phyloP scores from a whole-genome alignment of 768 basidiomycete species.

The Tricholoma sp. region DNA sequence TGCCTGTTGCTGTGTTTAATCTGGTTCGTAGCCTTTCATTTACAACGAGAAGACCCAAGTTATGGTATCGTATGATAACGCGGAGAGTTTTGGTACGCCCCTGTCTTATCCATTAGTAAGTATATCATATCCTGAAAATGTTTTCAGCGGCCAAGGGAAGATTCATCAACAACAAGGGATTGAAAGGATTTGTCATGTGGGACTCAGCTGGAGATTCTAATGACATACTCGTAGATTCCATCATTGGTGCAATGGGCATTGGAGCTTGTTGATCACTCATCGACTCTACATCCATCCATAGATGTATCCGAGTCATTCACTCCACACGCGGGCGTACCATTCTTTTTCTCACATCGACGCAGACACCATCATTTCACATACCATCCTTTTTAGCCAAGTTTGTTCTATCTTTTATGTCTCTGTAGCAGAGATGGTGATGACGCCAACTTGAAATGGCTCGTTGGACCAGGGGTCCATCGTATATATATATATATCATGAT shows the following conservation, averaged over 20 bases:
- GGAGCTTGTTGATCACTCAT: neutral
- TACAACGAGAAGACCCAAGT: constrained; percentile 49
- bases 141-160: constrained; percentile 46
- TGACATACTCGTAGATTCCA: constrained; percentile 52
- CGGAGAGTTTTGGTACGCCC: constrained; percentile 45
- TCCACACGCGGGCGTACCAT: neutral
- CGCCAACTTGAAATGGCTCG: too few relatives aligned
- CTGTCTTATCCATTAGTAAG: neutral
- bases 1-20: neutral
- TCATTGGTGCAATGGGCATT: constrained; percentile 36
- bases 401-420: neutral
- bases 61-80: constrained; percentile 67
- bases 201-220: constrained; percentile 56
- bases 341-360: neutral
- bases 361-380: neutral
- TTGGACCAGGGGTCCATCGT: neutral
- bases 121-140: too few relatives aligned
- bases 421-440: too few relatives aligned
- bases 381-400: neutral
- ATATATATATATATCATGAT: too few relatives aligned
- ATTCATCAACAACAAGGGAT: constrained; percentile 47
- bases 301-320: neutral
- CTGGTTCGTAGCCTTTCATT: constrained; percentile 50
- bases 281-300: neutral
- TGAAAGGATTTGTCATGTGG: constrained; percentile 68